A percentile compares a stretch with the other conserved stretches of the same genome.
These are phyloP conservation scores for Cladosporium oxysporum DNA, from an alignment of 2,329 filamentous ascomycete species.

Conservation along the genomic window DNA sequence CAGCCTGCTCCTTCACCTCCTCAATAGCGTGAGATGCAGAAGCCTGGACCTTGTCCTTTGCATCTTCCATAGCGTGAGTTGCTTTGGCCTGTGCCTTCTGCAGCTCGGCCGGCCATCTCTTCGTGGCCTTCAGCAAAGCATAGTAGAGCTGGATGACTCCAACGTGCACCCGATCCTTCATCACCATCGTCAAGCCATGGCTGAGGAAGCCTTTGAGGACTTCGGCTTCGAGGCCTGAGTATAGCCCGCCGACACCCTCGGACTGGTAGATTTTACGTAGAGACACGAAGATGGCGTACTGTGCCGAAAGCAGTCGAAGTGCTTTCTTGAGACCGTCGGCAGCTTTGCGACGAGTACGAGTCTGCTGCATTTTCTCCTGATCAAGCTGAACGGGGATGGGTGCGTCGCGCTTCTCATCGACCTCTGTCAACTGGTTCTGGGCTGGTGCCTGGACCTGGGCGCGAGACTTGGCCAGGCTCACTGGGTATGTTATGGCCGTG, in stretches of 20 bases:
- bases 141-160: conserved; percentile 73
- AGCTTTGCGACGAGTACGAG: conserved; percentile 13
- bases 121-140: conserved; percentile 54
- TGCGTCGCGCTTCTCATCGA: conserved; percentile 31
- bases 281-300: conserved; percentile 34
- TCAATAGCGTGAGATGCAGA: conserved; percentile 26
- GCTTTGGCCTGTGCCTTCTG: conserved; percentile 29
- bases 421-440: conserved; percentile 27
- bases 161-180: conserved; percentile 76
- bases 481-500: conserved; percentile 77
- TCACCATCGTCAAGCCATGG: conserved; percentile 83
- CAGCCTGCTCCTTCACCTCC: conserved; percentile 36
- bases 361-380: conserved; percentile 23
- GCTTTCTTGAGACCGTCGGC: conserved; percentile 10
- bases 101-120: conserved; percentile 45
- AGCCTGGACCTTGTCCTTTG: conserved; percentile 21
- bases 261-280: conserved; percentile 36
- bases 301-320: conserved; percentile 31
- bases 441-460: conserved; percentile 61
- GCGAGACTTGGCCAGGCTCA: conserved; percentile 80
- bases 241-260: conserved; percentile 71
- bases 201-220: conserved; percentile 81
- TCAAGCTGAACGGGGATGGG: conserved; percentile 23
- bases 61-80: conserved; percentile 5
- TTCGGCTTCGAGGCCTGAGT: conserved; percentile 74